Base-by-base conservation (phyloP, 1,284 basidiomycete species). In the Cystobasidium slooffiae region DNA sequence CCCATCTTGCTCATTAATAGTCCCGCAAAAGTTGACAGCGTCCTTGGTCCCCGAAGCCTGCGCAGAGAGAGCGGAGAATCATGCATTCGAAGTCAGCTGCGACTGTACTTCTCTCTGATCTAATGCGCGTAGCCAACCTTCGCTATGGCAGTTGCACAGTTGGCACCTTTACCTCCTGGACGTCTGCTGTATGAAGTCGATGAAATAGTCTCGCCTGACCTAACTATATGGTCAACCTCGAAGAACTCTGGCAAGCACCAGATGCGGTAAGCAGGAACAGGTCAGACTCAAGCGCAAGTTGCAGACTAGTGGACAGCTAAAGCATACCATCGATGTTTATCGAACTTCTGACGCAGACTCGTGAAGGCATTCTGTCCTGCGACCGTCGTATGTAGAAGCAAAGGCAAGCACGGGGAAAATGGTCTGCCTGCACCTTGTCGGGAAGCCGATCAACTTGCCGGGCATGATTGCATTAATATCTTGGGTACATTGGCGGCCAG, bases 111-210 rank as follows among this genome's bases (percentile, higher is more conserved):
- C 49, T 31, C 31, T 31, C 31, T 31, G 31, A 31, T 5, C 31
- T 31, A 31, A 31, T 1, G 2, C 31, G 31, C 5, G 31, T 31
- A 31, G 31, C 31, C 2, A 2, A 65, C 78, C 72, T 77, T 78
- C 0, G 83, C 84, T 1, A 82, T 80, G 0, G 84, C 81, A 46
- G 81, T 82, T 16, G 84, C 83, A 72, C 84, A 84, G 75, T 86
- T 86, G 6, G 84, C 84, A n/a, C 85, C 85, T 76, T 86, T 86
- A 0, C 85, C 85, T 8, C 85, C 85, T 73, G 65, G 44, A 18
- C 43, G 37, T 8, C 59, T 24, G 18, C 8, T 49, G 9, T 83
- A 81, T 0, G 75, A 76, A 8, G 80, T 82, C 0, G 84, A 84
- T 4, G 84, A 81, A 69, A 85, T 83, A 6, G 85, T 86, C 78